A percentile compares a stretch with the other conserved stretches of the same genome.
These are phyloP conservation scores for Fusarium sp. DNA, from an alignment of 2,329 filamentous ascomycete genomes.

Conservation along the genomic window DNA sequence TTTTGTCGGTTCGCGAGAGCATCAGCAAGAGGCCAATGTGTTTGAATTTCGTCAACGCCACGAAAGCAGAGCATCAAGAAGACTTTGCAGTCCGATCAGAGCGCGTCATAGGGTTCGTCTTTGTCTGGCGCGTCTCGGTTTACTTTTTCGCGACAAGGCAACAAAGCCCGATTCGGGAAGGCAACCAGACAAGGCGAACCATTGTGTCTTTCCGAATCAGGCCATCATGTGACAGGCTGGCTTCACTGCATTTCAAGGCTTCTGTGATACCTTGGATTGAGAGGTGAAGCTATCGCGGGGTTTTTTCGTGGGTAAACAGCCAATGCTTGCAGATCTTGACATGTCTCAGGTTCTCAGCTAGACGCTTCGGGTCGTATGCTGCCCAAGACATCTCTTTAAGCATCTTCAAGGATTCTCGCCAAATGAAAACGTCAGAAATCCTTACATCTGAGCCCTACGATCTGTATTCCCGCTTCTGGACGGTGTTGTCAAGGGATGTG, in stretches of 20 bases:
- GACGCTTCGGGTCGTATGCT: not conserved
- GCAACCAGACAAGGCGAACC: not conserved
- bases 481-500: not conserved
- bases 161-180: not conserved
- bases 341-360: not conserved
- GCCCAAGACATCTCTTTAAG: not conserved
- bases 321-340: not conserved
- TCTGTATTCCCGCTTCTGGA: not conserved
- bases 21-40: not conserved
- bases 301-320: not conserved
- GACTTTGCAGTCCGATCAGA: not conserved
- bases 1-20: not conserved
- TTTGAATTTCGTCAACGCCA: slow-evolving; percentile 7
- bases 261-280: not conserved
- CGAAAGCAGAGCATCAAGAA: not conserved
- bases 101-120: not conserved
- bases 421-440: not conserved
- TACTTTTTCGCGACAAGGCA: slow-evolving; percentile 2
- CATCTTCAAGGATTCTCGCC: not conserved
- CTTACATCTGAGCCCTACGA: not conserved
- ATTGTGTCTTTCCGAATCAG: not conserved
- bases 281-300: not conserved
- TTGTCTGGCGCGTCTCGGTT: not conserved
- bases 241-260: not conserved
- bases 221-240: not conserved